phyloP scores from a whole-genome alignment of 176 grass and related monocot genomes.

The Oryza rufipogon region DNA sequence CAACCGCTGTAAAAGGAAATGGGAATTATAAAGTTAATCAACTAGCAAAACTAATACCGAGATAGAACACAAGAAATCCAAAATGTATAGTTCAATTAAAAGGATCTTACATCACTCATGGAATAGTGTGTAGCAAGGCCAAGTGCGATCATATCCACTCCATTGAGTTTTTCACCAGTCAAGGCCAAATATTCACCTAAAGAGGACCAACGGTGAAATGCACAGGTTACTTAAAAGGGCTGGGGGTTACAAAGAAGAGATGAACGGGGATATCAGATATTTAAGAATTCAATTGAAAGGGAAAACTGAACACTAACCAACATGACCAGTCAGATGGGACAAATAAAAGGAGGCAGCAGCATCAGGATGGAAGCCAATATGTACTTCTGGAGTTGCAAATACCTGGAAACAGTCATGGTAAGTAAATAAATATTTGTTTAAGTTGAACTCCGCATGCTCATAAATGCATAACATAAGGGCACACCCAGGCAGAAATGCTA shows the following conservation, averaged over 20 bases:
- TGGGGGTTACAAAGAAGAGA: background rate
- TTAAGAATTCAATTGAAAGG: conserved; percentile 14
- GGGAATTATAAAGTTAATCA: background rate
- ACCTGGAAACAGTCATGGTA: conserved; percentile 49
- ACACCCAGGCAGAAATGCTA: conserved; percentile 16
- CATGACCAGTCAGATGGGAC: conserved; percentile 90
- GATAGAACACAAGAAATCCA: conserved; percentile 4
- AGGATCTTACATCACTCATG: conserved; percentile 61
- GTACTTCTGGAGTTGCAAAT: conserved; percentile 93
- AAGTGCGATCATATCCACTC: conserved; percentile 90
- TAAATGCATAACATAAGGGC: background rate
- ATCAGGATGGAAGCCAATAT: conserved; percentile 97
- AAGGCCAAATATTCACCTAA: conserved; percentile 91
- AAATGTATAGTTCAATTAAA: conserved; percentile 27
- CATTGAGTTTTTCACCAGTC: conserved; percentile 87
- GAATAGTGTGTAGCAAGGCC: conserved; percentile 92
- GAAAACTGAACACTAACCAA: conserved; percentile 60
- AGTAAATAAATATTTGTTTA: background rate
- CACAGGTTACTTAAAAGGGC: background rate
- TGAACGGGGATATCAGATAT: background rate
- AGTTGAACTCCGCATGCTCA: conserved; percentile 8
- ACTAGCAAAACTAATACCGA: background rate
- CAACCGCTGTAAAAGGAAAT: conserved; percentile 57
- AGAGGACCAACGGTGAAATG: conserved; percentile 26
- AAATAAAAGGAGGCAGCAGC: conserved; percentile 95